Conservation (phyloP, 129 eudicot species). For the Oenanthe sinensis region DNA sequence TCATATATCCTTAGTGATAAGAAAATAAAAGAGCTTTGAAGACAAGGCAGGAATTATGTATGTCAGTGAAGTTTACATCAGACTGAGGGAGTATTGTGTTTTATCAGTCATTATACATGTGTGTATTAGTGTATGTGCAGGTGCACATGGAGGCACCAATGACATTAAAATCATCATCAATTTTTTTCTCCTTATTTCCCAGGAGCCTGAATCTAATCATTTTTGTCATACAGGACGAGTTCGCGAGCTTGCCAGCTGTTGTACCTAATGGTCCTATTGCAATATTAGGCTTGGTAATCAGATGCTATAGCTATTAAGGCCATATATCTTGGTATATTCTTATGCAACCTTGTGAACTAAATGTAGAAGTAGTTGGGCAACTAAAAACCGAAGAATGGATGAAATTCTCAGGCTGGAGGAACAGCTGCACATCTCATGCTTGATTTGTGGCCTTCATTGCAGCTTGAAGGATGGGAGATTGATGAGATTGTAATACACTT, state of each 20-base stretch:
- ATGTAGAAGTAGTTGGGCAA: neutral
- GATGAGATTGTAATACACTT: conserved; percentile 55
- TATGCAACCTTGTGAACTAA: conserved; percentile 3
- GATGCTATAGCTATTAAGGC: conserved; percentile 12
- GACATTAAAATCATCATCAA: neutral
- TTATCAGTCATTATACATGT: neutral
- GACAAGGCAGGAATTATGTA: neutral
- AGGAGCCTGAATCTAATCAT: conserved; percentile 4
- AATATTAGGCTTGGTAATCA: conserved; percentile 74
- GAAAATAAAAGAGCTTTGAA: neutral
- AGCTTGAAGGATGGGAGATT: conserved; percentile 90
- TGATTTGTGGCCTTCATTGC: conserved; percentile 73
- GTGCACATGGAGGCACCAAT: neutral
- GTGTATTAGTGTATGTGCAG: neutral
- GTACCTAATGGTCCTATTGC: conserved; percentile 84
- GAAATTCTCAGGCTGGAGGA: conserved; percentile 69
- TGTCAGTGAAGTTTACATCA: neutral
- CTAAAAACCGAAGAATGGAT: conserved; percentile 6
- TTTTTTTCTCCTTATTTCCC: neutral
- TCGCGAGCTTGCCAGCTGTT: conserved; percentile 66
- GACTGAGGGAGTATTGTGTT: neutral
- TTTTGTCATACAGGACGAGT: conserved; percentile 56
- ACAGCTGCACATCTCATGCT: conserved; percentile 86
- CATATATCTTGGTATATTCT: neutral
- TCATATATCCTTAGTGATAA: neutral